These are phyloP conservation scores for Colletotrichum navitas DNA, from an alignment of 2,329 filamentous ascomycete species.

Conservation along the genomic window DNA sequence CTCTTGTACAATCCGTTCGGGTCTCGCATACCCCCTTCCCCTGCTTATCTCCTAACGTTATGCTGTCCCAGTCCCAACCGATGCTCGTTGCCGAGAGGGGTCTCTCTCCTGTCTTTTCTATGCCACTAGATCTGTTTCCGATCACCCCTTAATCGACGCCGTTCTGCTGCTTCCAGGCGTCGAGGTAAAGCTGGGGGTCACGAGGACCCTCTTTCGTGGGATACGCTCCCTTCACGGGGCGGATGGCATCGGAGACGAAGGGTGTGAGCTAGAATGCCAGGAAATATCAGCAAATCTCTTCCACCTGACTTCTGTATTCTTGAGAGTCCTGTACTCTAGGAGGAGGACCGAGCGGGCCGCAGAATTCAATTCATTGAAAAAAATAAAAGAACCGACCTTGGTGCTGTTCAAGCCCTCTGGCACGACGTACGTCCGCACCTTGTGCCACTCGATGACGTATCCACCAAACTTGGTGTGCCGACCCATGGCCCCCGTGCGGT, in stretches of 20 bases:
- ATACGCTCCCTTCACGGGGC: conserved; percentile 66
- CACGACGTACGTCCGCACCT: conserved; percentile 91
- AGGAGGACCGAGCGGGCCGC: background rate
- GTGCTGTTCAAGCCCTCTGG: conserved; percentile 77
- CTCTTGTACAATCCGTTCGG: conserved; percentile 19
- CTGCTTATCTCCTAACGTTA: background rate
- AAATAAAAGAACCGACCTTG: conserved; percentile 68
- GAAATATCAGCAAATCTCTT: background rate
- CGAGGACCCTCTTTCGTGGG: conserved; percentile 67
- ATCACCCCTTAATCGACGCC: conserved; percentile 63
- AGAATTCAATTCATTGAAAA: background rate
- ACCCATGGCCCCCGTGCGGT: conserved; percentile 88
- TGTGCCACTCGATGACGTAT: conserved; percentile 86
- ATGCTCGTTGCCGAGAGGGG: background rate
- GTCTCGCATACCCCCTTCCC: background rate
- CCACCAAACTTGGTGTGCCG: conserved; percentile 85
- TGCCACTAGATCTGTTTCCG: background rate
- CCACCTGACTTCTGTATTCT: background rate
- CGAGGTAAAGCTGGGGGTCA: conserved; percentile 72
- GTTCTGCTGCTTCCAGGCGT: conserved; percentile 77
- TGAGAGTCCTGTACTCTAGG: background rate
- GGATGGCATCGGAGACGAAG: conserved; percentile 76
- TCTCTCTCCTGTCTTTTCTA: conserved; percentile 2
- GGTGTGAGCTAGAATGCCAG: conserved; percentile 75
- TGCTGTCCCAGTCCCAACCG: background rate